Percentiles rank a stretch among this genome's conserved stretches.
phyloP scores from a whole-genome alignment of 2,329 filamentous ascomycete species.

The Neofusicoccum sp. region DNA sequence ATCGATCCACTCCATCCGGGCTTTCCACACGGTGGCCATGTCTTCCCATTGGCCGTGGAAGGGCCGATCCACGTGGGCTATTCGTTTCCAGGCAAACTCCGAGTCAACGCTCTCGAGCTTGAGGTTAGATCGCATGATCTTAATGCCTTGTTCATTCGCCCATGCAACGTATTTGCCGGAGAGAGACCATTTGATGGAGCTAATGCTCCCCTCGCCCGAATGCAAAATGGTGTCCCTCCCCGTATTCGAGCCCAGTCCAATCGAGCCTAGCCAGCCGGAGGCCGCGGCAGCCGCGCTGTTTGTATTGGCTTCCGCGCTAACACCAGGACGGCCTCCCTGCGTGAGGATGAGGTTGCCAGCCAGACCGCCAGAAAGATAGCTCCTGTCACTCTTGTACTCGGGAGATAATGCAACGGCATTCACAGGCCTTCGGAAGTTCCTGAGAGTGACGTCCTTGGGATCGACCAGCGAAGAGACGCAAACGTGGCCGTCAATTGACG shows the following conservation, averaged over 20 bases:
- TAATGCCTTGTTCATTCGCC: constrained; percentile 96
- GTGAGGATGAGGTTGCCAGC: constrained; percentile 89
- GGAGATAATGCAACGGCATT: constrained; percentile 93
- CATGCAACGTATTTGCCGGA: constrained; percentile 92
- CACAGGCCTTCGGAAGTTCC: constrained; percentile 91
- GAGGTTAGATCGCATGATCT: constrained; percentile 91
- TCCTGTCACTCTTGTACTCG: constrained; percentile 86
- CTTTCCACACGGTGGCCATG: constrained; percentile 96
- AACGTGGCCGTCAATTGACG: constrained; percentile 94
- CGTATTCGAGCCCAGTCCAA: constrained; percentile 76
- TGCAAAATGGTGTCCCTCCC: constrained; percentile 88
- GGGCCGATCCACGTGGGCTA: constrained; percentile 88
- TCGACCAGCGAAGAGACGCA: constrained; percentile 88
- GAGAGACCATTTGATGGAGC: constrained; percentile 90
- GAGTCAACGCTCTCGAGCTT: constrained; percentile 74
- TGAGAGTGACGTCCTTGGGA: constrained; percentile 82
- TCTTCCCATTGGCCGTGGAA: constrained; percentile 89
- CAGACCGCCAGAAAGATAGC: constrained; percentile 87
- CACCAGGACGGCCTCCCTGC: constrained; percentile 74
- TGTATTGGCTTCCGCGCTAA: constrained; percentile 82
- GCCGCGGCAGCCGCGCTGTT: constrained; percentile 82
- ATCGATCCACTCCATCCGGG: constrained; percentile 89
- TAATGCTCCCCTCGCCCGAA: constrained; percentile 88
- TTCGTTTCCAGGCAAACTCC: constrained; percentile 90
- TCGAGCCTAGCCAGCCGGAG: constrained; percentile 86